Percentiles rank a stretch among this genome's conserved stretches.
phyloP scores from a whole-genome alignment of 805 yeast genomes.

The Schwanniomyces occidentalis region DNA sequence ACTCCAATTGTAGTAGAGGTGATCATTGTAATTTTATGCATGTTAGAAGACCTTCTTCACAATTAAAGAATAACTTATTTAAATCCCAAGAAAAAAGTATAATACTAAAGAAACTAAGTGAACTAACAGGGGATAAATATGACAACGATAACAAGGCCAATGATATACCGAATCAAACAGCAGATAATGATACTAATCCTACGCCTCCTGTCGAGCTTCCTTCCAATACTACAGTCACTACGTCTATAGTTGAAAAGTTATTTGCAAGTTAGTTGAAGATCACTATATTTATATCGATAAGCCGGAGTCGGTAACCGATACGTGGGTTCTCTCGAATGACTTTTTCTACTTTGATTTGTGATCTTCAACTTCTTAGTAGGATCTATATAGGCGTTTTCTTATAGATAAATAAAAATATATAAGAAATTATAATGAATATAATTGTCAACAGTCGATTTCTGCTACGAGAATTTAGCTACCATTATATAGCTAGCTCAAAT shows the following conservation, averaged over 20 bases:
- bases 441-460: too few species aligned
- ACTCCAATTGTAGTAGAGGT: slow-evolving; percentile 69
- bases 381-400: too few species aligned
- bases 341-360: too few species aligned
- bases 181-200: neutral
- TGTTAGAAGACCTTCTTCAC: slow-evolving; percentile 54
- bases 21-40: slow-evolving; percentile 89
- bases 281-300: neutral
- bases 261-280: slow-evolving; percentile 14
- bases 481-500: too few species aligned
- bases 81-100: slow-evolving; percentile 37
- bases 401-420: too few species aligned
- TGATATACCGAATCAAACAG: slow-evolving; percentile 4
- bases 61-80: slow-evolving; percentile 41
- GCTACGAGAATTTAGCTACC: too few species aligned
- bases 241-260: slow-evolving; percentile 17
- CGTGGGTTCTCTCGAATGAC: too few species aligned
- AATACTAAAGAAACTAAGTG: slow-evolving; percentile 12
- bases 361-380: too few species aligned
- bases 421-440: too few species aligned
- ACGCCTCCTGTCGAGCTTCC: neutral
- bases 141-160: too few species aligned
- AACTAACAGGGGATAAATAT: slow-evolving; percentile 2
- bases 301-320: slow-evolving; percentile 7
- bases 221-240: slow-evolving; percentile 8